Base-by-base conservation (phyloP, 495 filamentous ascomycete species). In the Tuber melanosporum region DNA sequence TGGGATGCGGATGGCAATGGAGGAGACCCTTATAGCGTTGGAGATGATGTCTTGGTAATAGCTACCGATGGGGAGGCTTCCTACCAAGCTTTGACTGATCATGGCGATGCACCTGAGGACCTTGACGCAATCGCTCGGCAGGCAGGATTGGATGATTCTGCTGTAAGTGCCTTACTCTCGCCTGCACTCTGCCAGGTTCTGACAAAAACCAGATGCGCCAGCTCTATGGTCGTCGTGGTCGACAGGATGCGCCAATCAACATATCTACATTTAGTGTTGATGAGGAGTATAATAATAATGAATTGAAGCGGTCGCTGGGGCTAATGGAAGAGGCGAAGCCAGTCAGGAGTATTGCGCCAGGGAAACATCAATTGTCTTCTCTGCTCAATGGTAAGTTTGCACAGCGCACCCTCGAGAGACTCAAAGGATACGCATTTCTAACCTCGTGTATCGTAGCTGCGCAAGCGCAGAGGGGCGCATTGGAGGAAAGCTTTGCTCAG, bases 201-300 rank as follows among this genome's bases (percentile, higher is more conserved):
- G 22, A 44, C 42, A 45, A 45, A 75, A 12, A 75, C 69, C 20
- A 83, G 81, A 83, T 83, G 82, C 81, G 82, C n/a, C 82, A 83
- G 70, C 78, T 83, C 22, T 82, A 82, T 57, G 82, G 82, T 12
- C 80, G 82, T 22, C 82, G 78, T 39, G 82, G 82, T n/a, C 77
- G 77, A 19, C 73, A 72, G 26, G 76, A 77, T 42, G 49, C n/a
- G 19, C 80, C 76, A 20, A 80, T 83, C 49, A 82, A 78, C 71
- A 79, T 83, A 44, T 76, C 76, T 6, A 83, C 79, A 20, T 83
- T 83, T 44, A 82, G 82, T 52, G 82, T 83, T n/a, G 82, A 83
- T 39, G 77, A 78, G 22, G 82, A 83, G 71, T 83, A 83, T 74
- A 79, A 77, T n/a, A 78, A 79, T 71, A 83, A 83, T 77, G 82